Evolutionary conservation across 768 basidiomycete genomes (phyloP).

Genomic region (Steccherinum ochraceum): DNA sequence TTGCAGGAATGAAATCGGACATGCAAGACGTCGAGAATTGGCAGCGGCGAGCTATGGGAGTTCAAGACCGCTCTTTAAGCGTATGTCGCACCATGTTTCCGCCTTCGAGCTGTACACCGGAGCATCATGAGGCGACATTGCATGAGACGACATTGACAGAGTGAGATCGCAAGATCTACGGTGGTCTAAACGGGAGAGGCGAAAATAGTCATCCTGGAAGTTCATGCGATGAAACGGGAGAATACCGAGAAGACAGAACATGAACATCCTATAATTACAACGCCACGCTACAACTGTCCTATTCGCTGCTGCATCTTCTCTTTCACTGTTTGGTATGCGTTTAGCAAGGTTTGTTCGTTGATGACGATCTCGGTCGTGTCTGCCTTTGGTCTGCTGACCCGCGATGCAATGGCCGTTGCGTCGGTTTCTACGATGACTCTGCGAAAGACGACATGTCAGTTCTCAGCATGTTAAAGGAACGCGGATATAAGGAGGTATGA

Average conservation of each 20-base stretch:
- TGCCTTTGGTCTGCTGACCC: constrained; percentile 87
- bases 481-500: not conserved
- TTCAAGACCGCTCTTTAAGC: not conserved
- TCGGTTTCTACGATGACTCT: constrained; percentile 98
- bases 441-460: constrained; percentile 2
- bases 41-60: not conserved
- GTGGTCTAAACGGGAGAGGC: no score
- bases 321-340: constrained; percentile 85
- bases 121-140: no score
- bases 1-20: no score
- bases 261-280: not conserved
- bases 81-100: not conserved
- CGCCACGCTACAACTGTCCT: constrained; percentile 51
- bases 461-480: not conserved
- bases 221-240: not conserved
- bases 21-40: no score
- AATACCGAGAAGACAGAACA: not conserved
- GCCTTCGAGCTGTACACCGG: not conserved
- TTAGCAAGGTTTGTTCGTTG: constrained; percentile 96
- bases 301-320: constrained; percentile 82
- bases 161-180: no score
- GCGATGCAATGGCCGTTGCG: constrained; percentile 87
- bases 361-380: constrained; percentile 96
- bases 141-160: no score
- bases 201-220: no score